Evolutionary conservation across 2,329 filamentous ascomycete genomes (phyloP), one percentile per base, ranked within the genome.

Genomic region (Hymenoscyphus repandus): DNA sequence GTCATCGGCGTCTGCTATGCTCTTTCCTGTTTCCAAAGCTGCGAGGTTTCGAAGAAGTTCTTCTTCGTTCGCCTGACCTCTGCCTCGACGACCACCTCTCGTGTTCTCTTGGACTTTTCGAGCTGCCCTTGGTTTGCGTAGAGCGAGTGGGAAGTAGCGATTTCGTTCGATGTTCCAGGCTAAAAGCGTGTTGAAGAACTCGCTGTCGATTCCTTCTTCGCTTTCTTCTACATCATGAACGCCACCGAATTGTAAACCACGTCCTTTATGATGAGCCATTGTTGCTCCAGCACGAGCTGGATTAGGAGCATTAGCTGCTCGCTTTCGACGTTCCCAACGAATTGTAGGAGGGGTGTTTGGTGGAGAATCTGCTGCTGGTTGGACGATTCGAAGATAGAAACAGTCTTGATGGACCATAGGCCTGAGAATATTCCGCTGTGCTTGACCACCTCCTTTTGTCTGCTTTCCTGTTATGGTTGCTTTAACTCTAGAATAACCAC

Each of bases 81-180:
- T 79, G n/a, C 80, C 87, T 53, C 86, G 78, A 50, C 83, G 75
- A 6, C 78, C 75, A 33, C 78, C 75, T 39, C 83, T 74, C 48
- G 82, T 78, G 59, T 79, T 79, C 12, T 68, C 71, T 37, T 70
- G 72, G 33, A 75, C 77, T 59, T 84, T 86, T 55, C 82, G 79
- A 43, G 80, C 79, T 17, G 77, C 73, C 22, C 90, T 83, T 2
- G 89, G 80, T 60, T 90, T 88, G 47, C 91, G 79, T 41, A 97
- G 73, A 9, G 75, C 74, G 40, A 97, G 75, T 2, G 87, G 88
- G 74, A 97, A 96, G 72, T 96, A 97, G 7, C 93, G 79, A 66
- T 99, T 99, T 52, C 92, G 82, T 63, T 97, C 93, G 56, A 96
- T 83, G 64, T 95, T 96, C 89, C 91, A 97, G 5, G 91, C 88